phyloP scores from a whole-genome alignment of 495 filamentous ascomycete genomes.

The Diplogelasinospora grovesii region DNA sequence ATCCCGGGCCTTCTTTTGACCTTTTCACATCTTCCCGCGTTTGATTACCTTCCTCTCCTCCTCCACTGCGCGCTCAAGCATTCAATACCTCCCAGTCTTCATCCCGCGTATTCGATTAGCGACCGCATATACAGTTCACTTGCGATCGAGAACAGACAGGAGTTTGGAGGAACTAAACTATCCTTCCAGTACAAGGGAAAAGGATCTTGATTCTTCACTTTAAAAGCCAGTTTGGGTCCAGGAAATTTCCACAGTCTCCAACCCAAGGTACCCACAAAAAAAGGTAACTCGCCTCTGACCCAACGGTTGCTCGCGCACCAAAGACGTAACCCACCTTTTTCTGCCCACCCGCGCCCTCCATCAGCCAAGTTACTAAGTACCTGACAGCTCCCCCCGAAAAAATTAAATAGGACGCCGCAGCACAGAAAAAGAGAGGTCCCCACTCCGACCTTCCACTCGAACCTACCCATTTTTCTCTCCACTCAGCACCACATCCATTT shows the following conservation, averaged over 20 bases:
- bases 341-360: constrained; percentile 22
- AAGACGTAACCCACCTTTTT: constrained; percentile 13
- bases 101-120: no score
- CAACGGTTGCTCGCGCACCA: constrained; percentile 19
- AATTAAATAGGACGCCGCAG: constrained; percentile 23
- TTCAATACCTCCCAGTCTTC: no score
- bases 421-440: constrained; percentile 25
- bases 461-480: constrained; percentile 31
- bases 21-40: constrained; percentile 13
- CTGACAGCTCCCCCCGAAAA: constrained; percentile 21
- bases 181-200: no score
- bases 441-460: constrained; percentile 28
- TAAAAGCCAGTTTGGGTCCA: no score
- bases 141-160: no score
- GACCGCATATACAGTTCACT: no score
- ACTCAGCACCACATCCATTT: constrained; percentile 25
- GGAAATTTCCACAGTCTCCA: no score
- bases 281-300: constrained; percentile 13
- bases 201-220: no score
- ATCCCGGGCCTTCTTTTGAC: constrained; percentile 11
- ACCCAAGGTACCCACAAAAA: constrained; percentile 6
- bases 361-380: constrained; percentile 27
- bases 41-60: constrained; percentile 21
- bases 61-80: constrained; percentile 6
- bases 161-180: no score